A percentile compares a stretch with the other conserved stretches of the same genome.
Evolutionary conservation across 2,329 filamentous ascomycete species (phyloP).

Genomic region (Aspergillus proliferans): DNA sequence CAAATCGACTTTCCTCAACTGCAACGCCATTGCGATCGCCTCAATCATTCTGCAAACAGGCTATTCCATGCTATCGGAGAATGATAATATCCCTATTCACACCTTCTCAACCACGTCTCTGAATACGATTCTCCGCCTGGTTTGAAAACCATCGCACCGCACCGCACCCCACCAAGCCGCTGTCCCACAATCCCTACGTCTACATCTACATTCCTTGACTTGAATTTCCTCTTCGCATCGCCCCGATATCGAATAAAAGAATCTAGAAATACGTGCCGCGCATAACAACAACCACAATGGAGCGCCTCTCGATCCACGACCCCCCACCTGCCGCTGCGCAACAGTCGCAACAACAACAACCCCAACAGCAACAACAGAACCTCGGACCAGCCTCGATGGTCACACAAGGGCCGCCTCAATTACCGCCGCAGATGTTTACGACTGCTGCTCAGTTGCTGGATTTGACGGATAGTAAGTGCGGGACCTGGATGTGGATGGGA

Average conservation of each 20-base stretch:
- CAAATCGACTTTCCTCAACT: neutral
- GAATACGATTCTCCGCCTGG: too few species aligned
- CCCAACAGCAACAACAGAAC: conserved; percentile 23
- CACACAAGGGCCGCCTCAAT: conserved; percentile 39
- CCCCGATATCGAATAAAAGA: too few species aligned
- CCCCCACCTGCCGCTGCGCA: conserved; percentile 19
- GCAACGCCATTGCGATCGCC: neutral
- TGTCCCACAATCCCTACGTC: neutral
- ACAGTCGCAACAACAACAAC: conserved; percentile 21
- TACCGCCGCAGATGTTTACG: conserved; percentile 89
- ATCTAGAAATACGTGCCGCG: too few species aligned
- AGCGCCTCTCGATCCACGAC: conserved; percentile 32
- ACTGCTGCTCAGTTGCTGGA: conserved; percentile 93
- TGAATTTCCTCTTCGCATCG: too few species aligned
- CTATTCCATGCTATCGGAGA: neutral
- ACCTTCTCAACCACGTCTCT: too few species aligned
- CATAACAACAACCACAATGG: conserved; percentile 18
- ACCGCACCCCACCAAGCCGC: too few species aligned
- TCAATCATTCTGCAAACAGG: neutral
- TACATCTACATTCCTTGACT: neutral
- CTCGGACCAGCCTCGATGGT: conserved; percentile 23
- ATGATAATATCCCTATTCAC: neutral
- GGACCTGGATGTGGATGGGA: neutral
- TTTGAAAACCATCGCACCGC: too few species aligned
- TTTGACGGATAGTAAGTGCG: conserved; percentile 82